phyloP scores from a whole-genome alignment of 2,329 filamentous ascomycete genomes.

The Aureobasidium mangrovei region DNA sequence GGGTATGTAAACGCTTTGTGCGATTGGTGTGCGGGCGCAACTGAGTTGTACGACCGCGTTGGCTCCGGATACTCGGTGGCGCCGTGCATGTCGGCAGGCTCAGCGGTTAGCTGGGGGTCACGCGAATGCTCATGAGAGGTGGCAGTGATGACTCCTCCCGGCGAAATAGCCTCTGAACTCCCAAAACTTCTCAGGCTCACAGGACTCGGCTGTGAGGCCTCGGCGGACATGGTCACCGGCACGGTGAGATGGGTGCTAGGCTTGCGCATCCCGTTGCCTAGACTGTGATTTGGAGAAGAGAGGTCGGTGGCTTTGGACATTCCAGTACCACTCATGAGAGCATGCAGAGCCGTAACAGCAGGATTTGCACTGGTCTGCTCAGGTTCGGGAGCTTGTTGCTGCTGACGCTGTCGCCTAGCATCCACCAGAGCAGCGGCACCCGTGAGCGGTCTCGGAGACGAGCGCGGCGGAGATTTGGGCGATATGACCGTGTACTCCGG shows the following conservation, averaged over 20 bases:
- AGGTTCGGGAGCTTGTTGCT: slow-evolving; percentile 24
- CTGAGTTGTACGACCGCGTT: slow-evolving; percentile 1
- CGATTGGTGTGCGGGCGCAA: slow-evolving; percentile 23
- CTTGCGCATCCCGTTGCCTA: slow-evolving; percentile 42
- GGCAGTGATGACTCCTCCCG: slow-evolving; percentile 29
- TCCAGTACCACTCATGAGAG: slow-evolving; percentile 33
- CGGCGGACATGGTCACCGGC: slow-evolving; percentile 35
- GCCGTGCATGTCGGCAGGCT: slow-evolving; percentile 24
- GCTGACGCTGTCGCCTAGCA: slow-evolving; percentile 36
- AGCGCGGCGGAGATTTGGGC: slow-evolving; percentile 28
- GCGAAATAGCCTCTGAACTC: slow-evolving; percentile 37
- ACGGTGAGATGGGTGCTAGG: slow-evolving; percentile 42
- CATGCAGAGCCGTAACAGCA: slow-evolving; percentile 35
- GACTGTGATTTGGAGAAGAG: slow-evolving; percentile 31
- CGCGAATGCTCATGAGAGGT: slow-evolving; percentile 26
- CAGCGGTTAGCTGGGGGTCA: slow-evolving; percentile 22
- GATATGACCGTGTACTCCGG: slow-evolving; percentile 18
- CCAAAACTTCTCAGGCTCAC: slow-evolving; percentile 47
- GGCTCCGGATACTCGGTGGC: slow-evolving; percentile 30
- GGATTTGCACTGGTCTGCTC: slow-evolving; percentile 43
- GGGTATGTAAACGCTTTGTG: slow-evolving; percentile 58
- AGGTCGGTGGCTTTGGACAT: slow-evolving; percentile 38
- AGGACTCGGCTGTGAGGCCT: slow-evolving; percentile 43
- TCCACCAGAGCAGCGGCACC: slow-evolving; percentile 42
- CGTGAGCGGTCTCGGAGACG: slow-evolving; percentile 36